Base-by-base conservation (phyloP, 495 filamentous ascomycete genomes). In the Daldinia grandis region DNA sequence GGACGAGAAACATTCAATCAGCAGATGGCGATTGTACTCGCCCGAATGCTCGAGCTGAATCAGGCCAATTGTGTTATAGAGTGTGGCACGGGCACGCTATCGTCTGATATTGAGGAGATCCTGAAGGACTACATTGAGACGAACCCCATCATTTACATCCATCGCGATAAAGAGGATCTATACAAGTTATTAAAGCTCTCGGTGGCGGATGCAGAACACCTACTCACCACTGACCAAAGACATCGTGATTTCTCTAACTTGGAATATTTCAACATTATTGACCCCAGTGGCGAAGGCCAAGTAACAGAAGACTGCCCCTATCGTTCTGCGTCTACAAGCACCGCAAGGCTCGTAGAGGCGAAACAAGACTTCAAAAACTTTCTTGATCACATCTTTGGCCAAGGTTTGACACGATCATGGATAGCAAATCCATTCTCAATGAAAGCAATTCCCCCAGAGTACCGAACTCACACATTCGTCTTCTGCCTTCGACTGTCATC, bases 291-390 rank as follows among this genome's bases (percentile, higher is more conserved):
- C 30, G 78, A 83, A 14, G 69, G 78, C 64, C 63, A 77, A 62
- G 40, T 79, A 66, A 66, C 65, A 59, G 70, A 86, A 76, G 78
- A 86, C 70, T 70, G 79, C 67, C 27, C 85, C 78, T 9, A 81
- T 76, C 38, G 85, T 80, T 37, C 84, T 83, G 56, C 89, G 83
- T 47, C 87, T 87, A 68, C 66, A 24, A 72, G 71, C 40, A 67
- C 73, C 15, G 75, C 75, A 9, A 92, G 88, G 51, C 78, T 95
- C 19, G 91, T 93, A 63, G 81, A 87, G 49, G 90, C 86, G 21
- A 92, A 93, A 69, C 87, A 91, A 66, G 90, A 93, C 64, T 92
- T 94, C 70, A 88, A 89, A 0, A 84, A 83, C 10, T 91, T 94
- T 64, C 84, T 94, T 1, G 87, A 88, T 54, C 87, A 90, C 61